Evolutionary conservation across 495 filamentous ascomycete genomes (phyloP), one percentile per base, ranked within the genome.

Genomic region (Talaromyces ruber): DNA sequence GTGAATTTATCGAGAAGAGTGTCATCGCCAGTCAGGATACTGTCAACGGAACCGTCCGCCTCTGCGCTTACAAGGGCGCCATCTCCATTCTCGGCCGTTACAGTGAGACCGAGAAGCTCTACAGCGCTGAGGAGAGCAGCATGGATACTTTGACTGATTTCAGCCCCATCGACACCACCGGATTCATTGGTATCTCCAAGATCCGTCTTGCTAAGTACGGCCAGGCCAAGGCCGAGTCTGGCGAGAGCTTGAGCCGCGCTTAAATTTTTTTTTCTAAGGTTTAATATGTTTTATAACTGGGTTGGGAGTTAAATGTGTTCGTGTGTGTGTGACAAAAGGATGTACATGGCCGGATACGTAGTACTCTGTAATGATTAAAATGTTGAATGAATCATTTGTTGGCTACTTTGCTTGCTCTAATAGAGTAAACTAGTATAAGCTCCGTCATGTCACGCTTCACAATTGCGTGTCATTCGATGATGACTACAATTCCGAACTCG

Each of bases 171-270:
- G 88, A 89, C 68, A 89, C 86, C 73, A 70, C 85, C 32, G 89
- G 91, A 29, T 95, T 96, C 77, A 93, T 96, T 70, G 82, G 73
- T 61, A 88, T 95, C 62, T 81, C 91, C 67, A 87, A 88, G 53
- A 96, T 96, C 74, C 84, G 93, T 61, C 81, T 96, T 59, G 91
- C 94, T 86, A 96, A 96, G 82, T 96, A 89, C 67, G 91, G 91
- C 56, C 78, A 62, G 18, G 58, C 60, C 21, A 64, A 64, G 29
- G 58, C 58, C 3, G 63, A 64, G 18, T 59, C 60, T 24, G 63
- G 63, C 28, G 51, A 64, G 50, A 64, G 63, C 29, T 50, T 64
- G 50, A 61, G 61, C 55, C 61, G 61, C 3, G 61, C 61, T 34
- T 63, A 63, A 50, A 43, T 45, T 29, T 30, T 34, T 21, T 3